Base-by-base conservation (phyloP, 345 rosid genomes). In the Odontarrhena argentea region DNA sequence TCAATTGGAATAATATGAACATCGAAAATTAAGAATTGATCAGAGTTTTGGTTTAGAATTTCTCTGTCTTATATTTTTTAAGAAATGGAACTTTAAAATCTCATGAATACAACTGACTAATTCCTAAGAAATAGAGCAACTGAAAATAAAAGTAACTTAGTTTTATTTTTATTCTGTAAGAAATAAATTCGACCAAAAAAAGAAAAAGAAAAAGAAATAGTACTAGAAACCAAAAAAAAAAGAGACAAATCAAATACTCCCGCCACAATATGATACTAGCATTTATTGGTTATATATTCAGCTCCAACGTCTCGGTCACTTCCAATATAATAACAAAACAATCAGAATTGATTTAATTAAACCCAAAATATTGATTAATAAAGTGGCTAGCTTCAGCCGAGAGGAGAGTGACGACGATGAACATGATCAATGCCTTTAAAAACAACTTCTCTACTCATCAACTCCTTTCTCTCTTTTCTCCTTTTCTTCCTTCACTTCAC, bases 381-480 rank as follows among this genome's bases (percentile, higher is more conserved):
- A 48, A 34, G 32, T 7, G 3, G 13, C 24, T 56, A 28, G 60
- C 35, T 55, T 73, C 55, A 40, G 43, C 62, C 26, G 28, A 44
- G 53, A 44, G 30, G 65, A 55, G 63, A 50, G 66, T 62, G 70
- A 75, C 59, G 73, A 73, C 14, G 53, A 73, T 6, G 68, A 74
- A 13, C 65, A 74, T 68, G 73, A 36, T 50, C 59, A 51, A 75
- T 30, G 60, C 74, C 65, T 53, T 76, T 76, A 53, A 68, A 73
- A 83, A 73, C 22, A 18, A 72, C 67, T 59, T 49, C 25, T 53
- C 30, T 46, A 15, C 30, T 56, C 46, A 10, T 68, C 56, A 53
- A 74, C 70, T 86, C 75, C 45, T 36, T 32, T 24, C 71, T 67
- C 79, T 74, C 83, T 65, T 77, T 73, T 65, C 63, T 63, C 63